Percentiles rank a stretch among this genome's conserved stretches.
Conservation (phyloP, 2,329 filamentous ascomycete genomes). For the Onygenales sp. region DNA sequence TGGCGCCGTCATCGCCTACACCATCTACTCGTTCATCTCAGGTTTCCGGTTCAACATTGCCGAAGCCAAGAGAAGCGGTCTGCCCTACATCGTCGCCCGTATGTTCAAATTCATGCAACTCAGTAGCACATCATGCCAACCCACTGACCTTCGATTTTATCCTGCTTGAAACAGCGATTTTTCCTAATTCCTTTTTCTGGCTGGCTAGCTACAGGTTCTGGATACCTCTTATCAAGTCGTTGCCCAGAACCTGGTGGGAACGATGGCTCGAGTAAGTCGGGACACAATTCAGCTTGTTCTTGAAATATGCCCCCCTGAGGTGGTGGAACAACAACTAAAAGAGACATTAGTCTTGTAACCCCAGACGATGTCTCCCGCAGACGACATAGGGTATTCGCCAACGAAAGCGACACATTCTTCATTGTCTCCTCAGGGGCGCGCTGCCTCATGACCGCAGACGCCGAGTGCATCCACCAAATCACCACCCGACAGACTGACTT, state of each 20-base stretch:
- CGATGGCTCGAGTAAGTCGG: neutral
- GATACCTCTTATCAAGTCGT: neutral
- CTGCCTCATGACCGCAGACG: conserved; percentile 50
- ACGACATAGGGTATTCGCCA: neutral
- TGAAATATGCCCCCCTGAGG: neutral
- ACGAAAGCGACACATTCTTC: conserved; percentile 48
- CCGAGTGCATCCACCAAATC: conserved; percentile 58
- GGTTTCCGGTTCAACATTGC: neutral
- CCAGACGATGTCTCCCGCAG: neutral
- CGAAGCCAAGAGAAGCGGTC: neutral
- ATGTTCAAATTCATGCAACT: neutral
- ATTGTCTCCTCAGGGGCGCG: conserved; percentile 50
- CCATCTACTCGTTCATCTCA: neutral
- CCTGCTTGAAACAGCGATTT: neutral
- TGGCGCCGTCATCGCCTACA: neutral
- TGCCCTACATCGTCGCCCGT: neutral
- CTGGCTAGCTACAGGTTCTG: neutral
- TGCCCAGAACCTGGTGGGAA: neutral
- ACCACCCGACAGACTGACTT: conserved; percentile 59
- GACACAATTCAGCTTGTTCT: neutral
- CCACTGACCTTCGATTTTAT: neutral
- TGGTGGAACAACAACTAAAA: neutral
- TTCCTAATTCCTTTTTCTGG: neutral
- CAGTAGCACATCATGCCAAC: neutral
- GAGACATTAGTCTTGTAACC: neutral